phyloP scores from a whole-genome alignment of 306 rosid genomes.

The Leucaena leucocephala region DNA sequence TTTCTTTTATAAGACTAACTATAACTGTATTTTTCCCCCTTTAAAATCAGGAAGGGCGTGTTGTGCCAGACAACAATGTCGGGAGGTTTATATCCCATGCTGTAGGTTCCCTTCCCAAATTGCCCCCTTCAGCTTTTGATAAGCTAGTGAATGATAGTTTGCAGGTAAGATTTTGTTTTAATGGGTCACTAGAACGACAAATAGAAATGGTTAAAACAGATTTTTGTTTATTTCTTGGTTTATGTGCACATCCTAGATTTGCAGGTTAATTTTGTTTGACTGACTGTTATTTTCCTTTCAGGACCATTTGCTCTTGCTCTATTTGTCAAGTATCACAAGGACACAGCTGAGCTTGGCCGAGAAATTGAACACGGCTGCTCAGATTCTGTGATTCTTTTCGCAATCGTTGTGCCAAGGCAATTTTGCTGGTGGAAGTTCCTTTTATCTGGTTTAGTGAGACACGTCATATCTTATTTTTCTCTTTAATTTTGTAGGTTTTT shows the following conservation, averaged over 20 bases:
- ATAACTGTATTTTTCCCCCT: background rate
- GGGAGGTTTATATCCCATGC: conserved; percentile 63
- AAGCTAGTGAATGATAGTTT: conserved; percentile 68
- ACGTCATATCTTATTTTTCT: background rate
- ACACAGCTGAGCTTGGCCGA: conserved; percentile 71
- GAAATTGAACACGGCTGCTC: conserved; percentile 79
- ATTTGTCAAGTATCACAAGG: conserved; percentile 74
- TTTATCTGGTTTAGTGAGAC: background rate
- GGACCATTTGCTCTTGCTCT: conserved; percentile 71
- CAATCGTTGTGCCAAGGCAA: background rate
- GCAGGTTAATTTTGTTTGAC: background rate
- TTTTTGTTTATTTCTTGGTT: background rate
- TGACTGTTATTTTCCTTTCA: conserved; percentile 14
- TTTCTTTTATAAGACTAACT: background rate
- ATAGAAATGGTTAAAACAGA: background rate
- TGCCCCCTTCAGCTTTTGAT: conserved; percentile 59
- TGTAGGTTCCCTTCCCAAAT: conserved; percentile 63
- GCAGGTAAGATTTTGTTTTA: conserved; percentile 52
- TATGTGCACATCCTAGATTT: background rate
- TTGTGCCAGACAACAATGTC: conserved; percentile 59
- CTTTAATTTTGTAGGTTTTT: background rate
- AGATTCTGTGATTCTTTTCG: conserved; percentile 49
- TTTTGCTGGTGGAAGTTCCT: conserved; percentile 26
- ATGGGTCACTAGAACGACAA: background rate
- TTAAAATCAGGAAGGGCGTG: conserved; percentile 58